Evolutionary conservation across 2,329 filamentous ascomycete genomes (phyloP), one percentile per base, ranked within the genome.

Genomic region (Colletotrichum sp.): DNA sequence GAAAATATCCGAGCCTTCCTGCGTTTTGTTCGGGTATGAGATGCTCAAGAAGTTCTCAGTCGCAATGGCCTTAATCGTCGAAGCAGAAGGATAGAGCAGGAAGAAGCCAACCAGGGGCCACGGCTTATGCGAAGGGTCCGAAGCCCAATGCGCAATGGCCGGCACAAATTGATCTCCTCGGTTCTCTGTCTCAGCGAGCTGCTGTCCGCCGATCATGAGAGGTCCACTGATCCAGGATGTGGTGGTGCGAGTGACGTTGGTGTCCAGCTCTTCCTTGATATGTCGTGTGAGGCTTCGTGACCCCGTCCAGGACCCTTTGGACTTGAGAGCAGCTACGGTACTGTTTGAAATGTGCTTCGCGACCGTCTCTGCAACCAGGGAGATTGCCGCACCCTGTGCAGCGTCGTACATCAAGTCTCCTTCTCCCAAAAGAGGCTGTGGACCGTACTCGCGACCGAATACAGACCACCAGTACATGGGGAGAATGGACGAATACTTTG

Each of bases 101-200:
- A 87, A 86, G 72, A 85, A 85, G 8, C 81, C 82, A 52, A 81
- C 80, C 72, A 86, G 85, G 0, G 85, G 85, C 38, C 81, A 85
- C 0, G 86, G 84, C 30, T 78, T 83, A 63, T 86, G 85, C 1
- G 68, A 63, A 14, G 82, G 81, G 66, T 88, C 86, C 2, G 83
- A 80, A 12, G 85, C 85, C 86, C 86, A 88, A 76, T 88, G 86
- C 1, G 86, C 85, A 38, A 87, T 86, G 5, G 86, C 85, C 4
- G 86, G 87, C 0, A 87, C 85, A 71, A 85, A 87, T 78, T 87
- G 85, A 34, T 84, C 76, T 2, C 84, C 84, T 7, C 86, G 80
- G 77, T 83, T 84, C 24, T 77, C 78, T 2, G 80, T 81, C 78
- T 87, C 85, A 7, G 79, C 80, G 1, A 87, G 79, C 21, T 81